Evolutionary conservation across 2,329 filamentous ascomycete genomes (phyloP).

Genomic region (Ceratocystis papillata): DNA sequence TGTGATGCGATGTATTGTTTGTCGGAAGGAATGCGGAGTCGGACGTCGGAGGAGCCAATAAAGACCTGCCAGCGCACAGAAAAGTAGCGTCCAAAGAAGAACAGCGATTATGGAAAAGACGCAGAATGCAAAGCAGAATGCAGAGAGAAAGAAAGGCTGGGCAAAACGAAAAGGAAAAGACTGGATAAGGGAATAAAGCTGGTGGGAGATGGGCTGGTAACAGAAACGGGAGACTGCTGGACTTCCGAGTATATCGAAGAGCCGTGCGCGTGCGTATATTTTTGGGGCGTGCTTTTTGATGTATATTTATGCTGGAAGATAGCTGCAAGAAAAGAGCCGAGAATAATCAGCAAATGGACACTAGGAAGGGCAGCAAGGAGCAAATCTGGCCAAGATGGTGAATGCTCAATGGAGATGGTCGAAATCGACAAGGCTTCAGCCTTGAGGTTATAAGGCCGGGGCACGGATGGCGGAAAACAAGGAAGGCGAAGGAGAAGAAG

Average conservation of each 20-base stretch:
- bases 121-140: neutral
- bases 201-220: neutral
- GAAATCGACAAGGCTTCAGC: too few relatives aligned
- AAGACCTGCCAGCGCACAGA: constrained; percentile 13
- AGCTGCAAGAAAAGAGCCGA: too few relatives aligned
- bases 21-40: constrained; percentile 15
- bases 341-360: too few relatives aligned
- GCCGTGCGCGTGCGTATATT: too few relatives aligned
- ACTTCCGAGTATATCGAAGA: too few relatives aligned
- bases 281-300: too few relatives aligned
- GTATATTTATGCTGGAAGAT: too few relatives aligned
- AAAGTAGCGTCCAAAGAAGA: neutral
- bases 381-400: too few relatives aligned
- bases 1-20: constrained; percentile 4
- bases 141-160: neutral
- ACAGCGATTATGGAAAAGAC: constrained; percentile 11
- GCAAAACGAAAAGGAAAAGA: neutral
- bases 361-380: too few relatives aligned
- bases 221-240: neutral
- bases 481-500: neutral
- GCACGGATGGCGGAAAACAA: neutral
- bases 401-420: too few relatives aligned
- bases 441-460: too few relatives aligned
- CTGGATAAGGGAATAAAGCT: neutral
- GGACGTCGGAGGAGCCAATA: constrained; percentile 9